phyloP scores from a whole-genome alignment of 345 rosid genomes.

The Hibiscus trionum region DNA sequence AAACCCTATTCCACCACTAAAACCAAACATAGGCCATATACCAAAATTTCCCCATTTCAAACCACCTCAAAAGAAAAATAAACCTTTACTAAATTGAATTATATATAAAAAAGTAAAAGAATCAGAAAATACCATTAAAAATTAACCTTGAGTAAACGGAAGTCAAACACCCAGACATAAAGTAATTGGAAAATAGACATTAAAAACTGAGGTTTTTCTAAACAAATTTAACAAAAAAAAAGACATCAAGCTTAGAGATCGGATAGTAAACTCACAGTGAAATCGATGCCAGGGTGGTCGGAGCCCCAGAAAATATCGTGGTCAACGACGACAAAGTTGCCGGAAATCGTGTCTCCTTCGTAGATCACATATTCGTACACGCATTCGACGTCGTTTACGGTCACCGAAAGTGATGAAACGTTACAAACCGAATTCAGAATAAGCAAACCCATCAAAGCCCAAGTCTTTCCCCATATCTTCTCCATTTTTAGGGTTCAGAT shows the following conservation, averaged over 20 bases:
- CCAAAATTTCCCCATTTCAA: background rate
- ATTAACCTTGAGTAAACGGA: too few relatives aligned
- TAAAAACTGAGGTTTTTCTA: too few relatives aligned
- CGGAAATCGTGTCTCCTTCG: background rate
- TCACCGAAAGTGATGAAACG: slow-evolving; percentile 26
- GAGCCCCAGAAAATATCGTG: background rate
- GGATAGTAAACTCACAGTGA: background rate
- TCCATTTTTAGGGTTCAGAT: slow-evolving; percentile 27
- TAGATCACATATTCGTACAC: background rate
- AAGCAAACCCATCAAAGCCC: slow-evolving; percentile 27
- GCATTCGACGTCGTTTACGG: background rate
- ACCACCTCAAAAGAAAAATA: background rate
- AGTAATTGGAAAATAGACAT: too few relatives aligned
- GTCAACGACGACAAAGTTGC: background rate
- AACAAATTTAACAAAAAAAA: background rate
- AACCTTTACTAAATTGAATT: background rate
- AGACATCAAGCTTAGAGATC: background rate
- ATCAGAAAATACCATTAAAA: too few relatives aligned
- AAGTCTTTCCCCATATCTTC: slow-evolving; percentile 26
- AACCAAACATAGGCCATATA: background rate
- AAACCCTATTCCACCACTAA: background rate
- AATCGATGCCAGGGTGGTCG: background rate
- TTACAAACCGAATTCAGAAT: slow-evolving; percentile 29
- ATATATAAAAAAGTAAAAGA: too few relatives aligned
- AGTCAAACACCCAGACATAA: background rate